Evolutionary conservation across 2,329 filamentous ascomycete species (phyloP), one percentile per base, ranked within the genome.

Genomic region (Purpureocillium lavendulum): DNA sequence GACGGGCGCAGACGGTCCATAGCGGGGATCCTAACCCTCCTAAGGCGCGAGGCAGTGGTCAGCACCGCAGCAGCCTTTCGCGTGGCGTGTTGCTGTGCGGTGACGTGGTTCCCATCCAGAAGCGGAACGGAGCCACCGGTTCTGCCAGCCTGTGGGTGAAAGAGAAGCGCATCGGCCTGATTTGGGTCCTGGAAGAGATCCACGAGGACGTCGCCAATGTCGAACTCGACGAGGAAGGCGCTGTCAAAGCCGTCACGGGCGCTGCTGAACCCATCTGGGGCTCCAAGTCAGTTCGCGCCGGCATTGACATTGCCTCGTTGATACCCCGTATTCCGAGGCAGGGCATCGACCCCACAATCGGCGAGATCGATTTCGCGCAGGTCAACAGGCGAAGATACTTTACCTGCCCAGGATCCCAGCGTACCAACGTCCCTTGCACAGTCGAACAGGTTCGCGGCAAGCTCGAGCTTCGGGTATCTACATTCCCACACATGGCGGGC

Each of bases 61-160:
- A 88, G 49, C 84, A 89, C 52, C 72, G 78, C 38, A 77, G 75
- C 48, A 83, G 76, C 51, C 88, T 86, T 48, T 94, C 87, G 17
- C 75, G 88, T 50, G 90, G 90, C 3, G 92, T 98, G 18, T 63
- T 98, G 38, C 73, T 98, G 1, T 98, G 92, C 51, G 92, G 92
- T 33, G 92, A 98, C 58, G 90, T 98, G n/a, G 87, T 98, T 14
- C 92, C 92, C 0, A 98, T 98, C 43, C 85, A 89, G 58, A 98
- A 97, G 63, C 80, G 92, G 44, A 95, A 98, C 53, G 92, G 92
- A 4, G 77, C 83, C 10, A 90, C 83, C 4, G 92, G 92, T 2
- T 89, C 92, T 42, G 92, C 92, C 30, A 97, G 89, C 61, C 67
- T 98, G 30, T 98, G 92, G 92, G 92, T 98, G 4, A 98, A 98